Percentiles rank a stretch among this genome's conserved stretches.
These are phyloP conservation scores for Grosmannia huntii DNA, from an alignment of 2,329 filamentous ascomycete genomes.

Conservation along the genomic window DNA sequence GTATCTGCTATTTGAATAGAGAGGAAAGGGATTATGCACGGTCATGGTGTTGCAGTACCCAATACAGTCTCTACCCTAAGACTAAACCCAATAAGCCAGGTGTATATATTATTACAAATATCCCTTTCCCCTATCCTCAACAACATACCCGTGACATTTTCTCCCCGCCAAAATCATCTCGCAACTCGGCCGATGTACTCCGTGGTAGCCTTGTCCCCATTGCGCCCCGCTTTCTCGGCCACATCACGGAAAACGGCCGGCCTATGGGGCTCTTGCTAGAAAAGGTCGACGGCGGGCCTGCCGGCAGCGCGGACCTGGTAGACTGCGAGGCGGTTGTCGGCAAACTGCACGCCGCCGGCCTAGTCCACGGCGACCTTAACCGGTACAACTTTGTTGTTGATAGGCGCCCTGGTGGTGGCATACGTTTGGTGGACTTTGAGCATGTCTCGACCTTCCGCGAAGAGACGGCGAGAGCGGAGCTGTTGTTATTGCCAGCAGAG, in stretches of 20 bases:
- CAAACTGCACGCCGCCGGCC: background rate
- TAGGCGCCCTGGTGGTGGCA: background rate
- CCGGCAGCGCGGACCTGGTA: background rate
- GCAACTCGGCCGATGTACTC: too few species aligned
- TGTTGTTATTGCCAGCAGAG: background rate
- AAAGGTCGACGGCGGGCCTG: background rate
- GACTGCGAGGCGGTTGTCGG: background rate
- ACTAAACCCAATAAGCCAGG: too few species aligned
- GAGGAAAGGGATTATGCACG: too few species aligned
- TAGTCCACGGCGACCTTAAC: background rate
- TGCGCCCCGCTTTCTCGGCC: background rate
- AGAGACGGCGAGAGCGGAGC: background rate
- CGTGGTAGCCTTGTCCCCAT: background rate
- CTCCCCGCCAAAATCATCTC: too few species aligned
- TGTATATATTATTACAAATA: too few species aligned
- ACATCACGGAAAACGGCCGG: background rate
- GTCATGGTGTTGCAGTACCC: too few species aligned
- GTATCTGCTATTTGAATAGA: too few species aligned
- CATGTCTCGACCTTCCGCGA: background rate
- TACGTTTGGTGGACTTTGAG: background rate
- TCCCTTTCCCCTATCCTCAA: too few species aligned
- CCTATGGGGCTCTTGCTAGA: background rate
- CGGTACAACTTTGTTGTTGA: background rate
- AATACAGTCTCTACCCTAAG: too few species aligned
- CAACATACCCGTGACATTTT: too few species aligned